A percentile compares a stretch with the other conserved stretches of the same genome.
These are phyloP conservation scores for Fusarium vanettenii DNA, from an alignment of 2,329 filamentous ascomycete genomes.

Conservation along the genomic window DNA sequence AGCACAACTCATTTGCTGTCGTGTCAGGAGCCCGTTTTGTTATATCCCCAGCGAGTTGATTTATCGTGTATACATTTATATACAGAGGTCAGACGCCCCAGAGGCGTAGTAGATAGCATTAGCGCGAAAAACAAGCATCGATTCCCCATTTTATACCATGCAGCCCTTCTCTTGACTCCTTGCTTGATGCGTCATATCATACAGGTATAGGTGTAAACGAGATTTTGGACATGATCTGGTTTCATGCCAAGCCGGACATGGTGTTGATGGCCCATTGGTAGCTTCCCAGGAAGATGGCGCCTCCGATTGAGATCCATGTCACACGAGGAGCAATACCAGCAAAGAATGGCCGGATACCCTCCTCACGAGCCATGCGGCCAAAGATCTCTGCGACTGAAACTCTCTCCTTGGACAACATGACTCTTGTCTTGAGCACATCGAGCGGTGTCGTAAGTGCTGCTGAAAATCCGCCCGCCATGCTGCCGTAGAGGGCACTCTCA, in stretches of 20 bases:
- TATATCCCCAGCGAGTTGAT: constrained; percentile 27
- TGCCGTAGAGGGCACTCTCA: constrained; percentile 89
- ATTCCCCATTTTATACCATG: constrained; percentile 2
- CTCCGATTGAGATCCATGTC: constrained; percentile 94
- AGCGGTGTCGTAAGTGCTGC: constrained; percentile 91
- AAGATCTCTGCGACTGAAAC: constrained; percentile 71
- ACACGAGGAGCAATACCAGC: constrained; percentile 83
- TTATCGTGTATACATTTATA: constrained; percentile 39
- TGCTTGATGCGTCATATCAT: constrained; percentile 30
- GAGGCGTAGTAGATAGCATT: constrained; percentile 42
- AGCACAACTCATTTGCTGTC: not conserved
- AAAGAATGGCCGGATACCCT: constrained; percentile 77
- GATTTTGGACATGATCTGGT: constrained; percentile 5
- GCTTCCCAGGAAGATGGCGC: constrained; percentile 92
- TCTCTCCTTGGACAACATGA: constrained; percentile 86
- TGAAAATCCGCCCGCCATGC: constrained; percentile 83
- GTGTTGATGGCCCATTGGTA: constrained; percentile 91
- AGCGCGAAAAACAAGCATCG: constrained; percentile 35
- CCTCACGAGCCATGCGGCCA: constrained; percentile 70
- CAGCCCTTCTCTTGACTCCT: constrained; percentile 20
- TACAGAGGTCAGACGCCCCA: constrained; percentile 38
- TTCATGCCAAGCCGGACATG: constrained; percentile 53
- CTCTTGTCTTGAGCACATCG: constrained; percentile 95
- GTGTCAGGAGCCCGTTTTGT: not conserved
- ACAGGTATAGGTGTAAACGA: constrained; percentile 16